phyloP scores from a whole-genome alignment of 495 filamentous ascomycete genomes.

The Xanthoparmelia taractica region DNA sequence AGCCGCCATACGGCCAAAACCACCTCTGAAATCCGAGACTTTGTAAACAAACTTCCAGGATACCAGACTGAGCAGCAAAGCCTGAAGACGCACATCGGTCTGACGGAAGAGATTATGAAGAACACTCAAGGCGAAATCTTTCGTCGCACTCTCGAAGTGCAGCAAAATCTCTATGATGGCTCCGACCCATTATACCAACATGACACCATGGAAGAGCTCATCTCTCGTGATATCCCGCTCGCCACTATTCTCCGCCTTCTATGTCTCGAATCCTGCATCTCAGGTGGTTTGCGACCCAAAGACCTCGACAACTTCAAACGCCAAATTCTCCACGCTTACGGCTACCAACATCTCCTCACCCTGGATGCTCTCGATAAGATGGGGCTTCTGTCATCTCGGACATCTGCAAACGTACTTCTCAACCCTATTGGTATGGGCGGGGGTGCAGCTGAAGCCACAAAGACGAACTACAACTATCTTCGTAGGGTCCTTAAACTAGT shows the following conservation, averaged over 20 bases:
- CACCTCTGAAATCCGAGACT: slow-evolving; percentile 81
- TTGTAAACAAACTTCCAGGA: slow-evolving; percentile 81
- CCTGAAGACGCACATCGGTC: slow-evolving; percentile 78
- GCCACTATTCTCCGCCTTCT: slow-evolving; percentile 73
- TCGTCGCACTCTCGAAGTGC: slow-evolving; percentile 79
- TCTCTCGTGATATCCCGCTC: slow-evolving; percentile 73
- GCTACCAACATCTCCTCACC: slow-evolving; percentile 87
- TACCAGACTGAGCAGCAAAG: slow-evolving; percentile 93
- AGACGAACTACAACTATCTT: slow-evolving; percentile 85
- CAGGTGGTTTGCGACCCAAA: slow-evolving; percentile 74
- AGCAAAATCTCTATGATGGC: slow-evolving; percentile 92
- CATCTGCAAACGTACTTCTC: slow-evolving; percentile 62
- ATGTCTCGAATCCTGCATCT: slow-evolving; percentile 85
- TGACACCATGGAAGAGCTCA: slow-evolving; percentile 85
- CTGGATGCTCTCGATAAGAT: slow-evolving; percentile 85
- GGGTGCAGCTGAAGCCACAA: slow-evolving; percentile 47
- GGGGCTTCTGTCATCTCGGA: slow-evolving; percentile 67
- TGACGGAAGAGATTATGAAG: slow-evolving; percentile 93
- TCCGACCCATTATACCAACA: slow-evolving; percentile 82
- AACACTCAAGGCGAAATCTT: slow-evolving; percentile 82
- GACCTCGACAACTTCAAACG: slow-evolving; percentile 86
- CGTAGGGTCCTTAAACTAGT: slow-evolving; percentile 81
- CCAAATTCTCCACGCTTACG: slow-evolving; percentile 84
- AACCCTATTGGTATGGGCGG: slow-evolving; percentile 52
- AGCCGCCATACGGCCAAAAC: slow-evolving; percentile 82